Conservation (phyloP, 768 basidiomycete genomes). For the Russula ochroleuca region DNA sequence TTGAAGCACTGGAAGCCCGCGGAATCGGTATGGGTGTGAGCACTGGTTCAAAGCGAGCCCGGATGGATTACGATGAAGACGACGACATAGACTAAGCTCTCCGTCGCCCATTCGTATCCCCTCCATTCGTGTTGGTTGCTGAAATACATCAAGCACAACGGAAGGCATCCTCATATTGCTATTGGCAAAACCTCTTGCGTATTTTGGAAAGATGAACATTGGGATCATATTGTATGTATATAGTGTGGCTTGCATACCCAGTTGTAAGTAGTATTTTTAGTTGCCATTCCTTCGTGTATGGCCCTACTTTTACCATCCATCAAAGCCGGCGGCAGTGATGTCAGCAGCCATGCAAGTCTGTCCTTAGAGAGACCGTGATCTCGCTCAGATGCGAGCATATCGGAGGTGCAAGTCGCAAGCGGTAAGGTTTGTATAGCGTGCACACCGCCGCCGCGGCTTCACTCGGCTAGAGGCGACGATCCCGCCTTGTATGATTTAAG, state of each 20-base stretch:
- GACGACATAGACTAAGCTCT: slow-evolving; percentile 33
- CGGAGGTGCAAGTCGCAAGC: slow-evolving; percentile 4
- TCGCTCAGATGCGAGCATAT: slow-evolving; percentile 12
- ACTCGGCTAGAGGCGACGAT: slow-evolving; percentile 21
- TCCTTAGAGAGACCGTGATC: background rate
- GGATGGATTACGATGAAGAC: slow-evolving; percentile 51
- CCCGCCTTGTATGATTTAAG: slow-evolving; percentile 17
- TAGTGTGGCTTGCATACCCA: slow-evolving; percentile 28
- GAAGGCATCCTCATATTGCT: slow-evolving; percentile 12
- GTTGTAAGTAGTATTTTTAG: slow-evolving; percentile 28
- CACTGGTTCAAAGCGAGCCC: slow-evolving; percentile 44
- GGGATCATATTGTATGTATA: slow-evolving; percentile 29
- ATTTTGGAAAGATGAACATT: slow-evolving; percentile 25
- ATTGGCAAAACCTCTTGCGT: slow-evolving; percentile 11
- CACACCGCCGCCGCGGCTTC: slow-evolving; percentile 5
- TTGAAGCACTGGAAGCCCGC: slow-evolving; percentile 77
- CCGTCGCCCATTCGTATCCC: slow-evolving; percentile 3
- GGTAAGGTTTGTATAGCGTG: background rate
- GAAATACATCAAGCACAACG: slow-evolving; percentile 9
- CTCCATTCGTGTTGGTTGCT: slow-evolving; percentile 26
- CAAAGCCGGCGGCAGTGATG: slow-evolving; percentile 8
- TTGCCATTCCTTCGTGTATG: slow-evolving; percentile 11
- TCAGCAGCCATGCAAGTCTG: background rate
- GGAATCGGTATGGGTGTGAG: slow-evolving; percentile 53
- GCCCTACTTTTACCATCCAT: slow-evolving; percentile 1